Percentiles rank a stretch among this genome's conserved stretches.
Evolutionary conservation across 352 stramenopile species (phyloP).

Genomic region (Pythium brachiatum): DNA sequence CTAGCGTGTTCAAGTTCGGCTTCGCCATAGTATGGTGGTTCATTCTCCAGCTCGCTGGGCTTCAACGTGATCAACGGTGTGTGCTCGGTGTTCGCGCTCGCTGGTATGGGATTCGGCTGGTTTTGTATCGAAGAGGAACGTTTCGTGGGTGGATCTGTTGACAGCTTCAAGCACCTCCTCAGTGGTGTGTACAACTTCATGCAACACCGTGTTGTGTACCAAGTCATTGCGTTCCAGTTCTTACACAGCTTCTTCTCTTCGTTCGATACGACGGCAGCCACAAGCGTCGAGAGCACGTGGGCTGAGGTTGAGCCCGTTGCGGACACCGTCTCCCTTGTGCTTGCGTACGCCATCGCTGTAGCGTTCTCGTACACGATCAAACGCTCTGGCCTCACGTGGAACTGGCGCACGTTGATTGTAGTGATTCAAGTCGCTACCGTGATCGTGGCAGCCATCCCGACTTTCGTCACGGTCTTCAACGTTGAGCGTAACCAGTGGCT

Average conservation of each 20-base stretch:
- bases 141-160: background rate
- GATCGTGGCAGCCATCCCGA: conserved; percentile 32
- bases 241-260: conserved; percentile 24
- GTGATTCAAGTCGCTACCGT: conserved; percentile 30
- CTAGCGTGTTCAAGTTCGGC: conserved; percentile 37
- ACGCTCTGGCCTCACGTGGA: conserved; percentile 50
- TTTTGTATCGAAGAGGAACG: conserved; percentile 22
- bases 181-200: too few species aligned
- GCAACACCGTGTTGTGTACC: conserved; percentile 24
- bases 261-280: conserved; percentile 20
- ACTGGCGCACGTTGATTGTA: conserved; percentile 36
- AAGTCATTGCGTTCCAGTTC: conserved; percentile 27
- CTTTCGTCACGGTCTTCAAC: conserved; percentile 46
- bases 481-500: conserved; percentile 24
- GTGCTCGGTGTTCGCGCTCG: conserved; percentile 3
- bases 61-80: conserved; percentile 8
- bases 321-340: too few species aligned
- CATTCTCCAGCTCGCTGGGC: conserved; percentile 25
- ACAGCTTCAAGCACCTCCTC: conserved; percentile 7
- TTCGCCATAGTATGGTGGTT: conserved; percentile 29
- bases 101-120: background rate
- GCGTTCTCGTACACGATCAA: too few species aligned
- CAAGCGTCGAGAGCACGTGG: conserved; percentile 20
- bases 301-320: conserved; percentile 15
- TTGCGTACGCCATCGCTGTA: too few species aligned